phyloP scores from a whole-genome alignment of 192 early-diverging fungal genomes.

The Piromyces finnis region DNA sequence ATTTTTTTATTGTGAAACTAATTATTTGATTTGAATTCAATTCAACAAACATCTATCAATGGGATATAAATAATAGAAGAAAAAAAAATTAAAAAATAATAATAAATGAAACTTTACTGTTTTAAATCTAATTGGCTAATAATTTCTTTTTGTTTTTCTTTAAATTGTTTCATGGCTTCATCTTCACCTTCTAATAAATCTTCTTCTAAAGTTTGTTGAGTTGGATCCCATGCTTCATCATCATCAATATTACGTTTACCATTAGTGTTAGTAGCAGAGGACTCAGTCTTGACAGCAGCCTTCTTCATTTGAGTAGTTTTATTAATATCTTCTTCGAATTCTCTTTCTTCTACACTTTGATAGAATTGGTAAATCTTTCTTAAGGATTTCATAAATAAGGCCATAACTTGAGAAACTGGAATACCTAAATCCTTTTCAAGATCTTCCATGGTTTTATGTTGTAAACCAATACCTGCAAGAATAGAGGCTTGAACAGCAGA shows the following conservation, averaged over 20 bases:
- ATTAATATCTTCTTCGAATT: conserved; percentile 20
- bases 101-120: conserved; percentile 21
- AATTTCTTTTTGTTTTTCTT: conserved; percentile 56
- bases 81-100: neutral
- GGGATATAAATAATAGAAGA: conserved; percentile 2
- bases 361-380: conserved; percentile 64
- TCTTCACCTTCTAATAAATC: conserved; percentile 73
- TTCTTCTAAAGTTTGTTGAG: conserved; percentile 50
- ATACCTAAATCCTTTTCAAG: conserved; percentile 73
- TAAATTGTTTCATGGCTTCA: conserved; percentile 43
- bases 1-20: no score
- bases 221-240: conserved; percentile 76
- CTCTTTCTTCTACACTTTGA: conserved; percentile 31
- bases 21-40: no score
- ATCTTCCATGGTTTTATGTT: conserved; percentile 79
- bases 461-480: conserved; percentile 74
- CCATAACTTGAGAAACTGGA: conserved; percentile 69
- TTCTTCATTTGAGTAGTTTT: neutral
- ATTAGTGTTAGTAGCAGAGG: conserved; percentile 3
- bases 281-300: neutral
- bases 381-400: conserved; percentile 85
- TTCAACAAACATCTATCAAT: no score
- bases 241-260: conserved; percentile 31
- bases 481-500: conserved; percentile 77
- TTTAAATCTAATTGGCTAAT: conserved; percentile 57